Evolutionary conservation across 768 basidiomycete genomes (phyloP).

Genomic region (Daedaleopsis sinensis): DNA sequence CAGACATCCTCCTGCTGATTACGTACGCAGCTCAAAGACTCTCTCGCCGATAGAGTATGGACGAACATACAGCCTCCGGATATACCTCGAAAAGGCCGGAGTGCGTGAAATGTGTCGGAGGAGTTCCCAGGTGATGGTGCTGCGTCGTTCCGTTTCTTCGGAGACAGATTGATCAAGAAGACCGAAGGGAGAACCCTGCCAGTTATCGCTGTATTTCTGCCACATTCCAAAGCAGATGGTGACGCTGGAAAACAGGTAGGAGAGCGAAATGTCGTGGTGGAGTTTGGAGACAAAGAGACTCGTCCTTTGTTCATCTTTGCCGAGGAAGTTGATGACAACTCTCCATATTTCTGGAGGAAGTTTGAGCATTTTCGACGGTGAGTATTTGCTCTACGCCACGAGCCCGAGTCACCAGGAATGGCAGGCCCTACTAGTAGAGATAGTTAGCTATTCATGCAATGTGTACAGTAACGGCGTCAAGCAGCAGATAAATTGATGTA

Average conservation of each 20-base stretch:
- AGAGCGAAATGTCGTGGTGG: background rate
- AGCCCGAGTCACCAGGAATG: no score
- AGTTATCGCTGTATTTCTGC: no score
- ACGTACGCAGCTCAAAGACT: background rate
- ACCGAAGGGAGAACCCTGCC: no score
- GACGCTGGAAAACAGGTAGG: background rate
- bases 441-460: no score
- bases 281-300: background rate
- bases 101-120: background rate
- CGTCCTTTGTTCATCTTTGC: background rate
- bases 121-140: background rate
- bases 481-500: no score
- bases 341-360: background rate
- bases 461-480: no score
- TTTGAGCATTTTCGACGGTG: no score
- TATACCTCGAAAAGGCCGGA: background rate
- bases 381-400: no score
- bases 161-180: background rate
- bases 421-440: no score
- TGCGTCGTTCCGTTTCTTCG: background rate
- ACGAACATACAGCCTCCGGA: background rate
- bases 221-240: background rate
- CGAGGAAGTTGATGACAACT: background rate
- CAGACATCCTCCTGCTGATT: background rate
- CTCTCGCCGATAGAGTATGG: background rate